A percentile compares a stretch with the other conserved stretches of the same genome.
These are phyloP conservation scores for Salix koriyanagi DNA, from an alignment of 345 rosid genomes.

Conservation along the genomic window DNA sequence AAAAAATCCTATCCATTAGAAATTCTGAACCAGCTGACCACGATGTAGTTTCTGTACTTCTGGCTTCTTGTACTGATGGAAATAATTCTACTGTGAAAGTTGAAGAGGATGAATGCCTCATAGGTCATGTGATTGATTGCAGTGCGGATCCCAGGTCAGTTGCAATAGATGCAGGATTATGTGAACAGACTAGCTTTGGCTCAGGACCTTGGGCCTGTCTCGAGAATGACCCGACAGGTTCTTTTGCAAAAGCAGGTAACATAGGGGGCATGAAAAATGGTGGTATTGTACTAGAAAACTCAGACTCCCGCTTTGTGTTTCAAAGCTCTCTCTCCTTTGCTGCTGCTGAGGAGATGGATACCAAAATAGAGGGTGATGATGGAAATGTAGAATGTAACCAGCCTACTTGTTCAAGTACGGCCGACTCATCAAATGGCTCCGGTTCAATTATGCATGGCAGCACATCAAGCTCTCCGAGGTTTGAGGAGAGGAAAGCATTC, in stretches of 20 bases:
- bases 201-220: slow-evolving; percentile 31
- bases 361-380: slow-evolving; percentile 39
- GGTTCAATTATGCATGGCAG: slow-evolving; percentile 49
- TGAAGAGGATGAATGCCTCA: slow-evolving; percentile 45
- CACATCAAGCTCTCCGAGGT: slow-evolving; percentile 53
- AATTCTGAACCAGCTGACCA: slow-evolving; percentile 22
- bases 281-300: slow-evolving; percentile 29
- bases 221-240: slow-evolving; percentile 25
- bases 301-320: slow-evolving; percentile 26
- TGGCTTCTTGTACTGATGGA: slow-evolving; percentile 20
- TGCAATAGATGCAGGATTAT: slow-evolving; percentile 23
- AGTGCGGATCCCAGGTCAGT: slow-evolving; percentile 30
- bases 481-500: slow-evolving; percentile 42
- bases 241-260: slow-evolving; percentile 14
- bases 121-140: slow-evolving; percentile 20
- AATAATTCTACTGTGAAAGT: slow-evolving; percentile 38
- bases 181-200: slow-evolving; percentile 21
- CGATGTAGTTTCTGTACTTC: slow-evolving; percentile 13
- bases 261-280: slow-evolving; percentile 20
- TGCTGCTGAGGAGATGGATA: slow-evolving; percentile 37
- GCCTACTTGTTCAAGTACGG: slow-evolving; percentile 48
- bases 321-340: slow-evolving; percentile 37
- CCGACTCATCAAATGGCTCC: slow-evolving; percentile 65
- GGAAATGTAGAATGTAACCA: slow-evolving; percentile 39
- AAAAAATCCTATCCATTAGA: slow-evolving; percentile 12